Percentiles rank a stretch among this genome's conserved stretches.
phyloP scores from a whole-genome alignment of 1,139 yeast genomes.

The Suzukiozyma palmioleophila region DNA sequence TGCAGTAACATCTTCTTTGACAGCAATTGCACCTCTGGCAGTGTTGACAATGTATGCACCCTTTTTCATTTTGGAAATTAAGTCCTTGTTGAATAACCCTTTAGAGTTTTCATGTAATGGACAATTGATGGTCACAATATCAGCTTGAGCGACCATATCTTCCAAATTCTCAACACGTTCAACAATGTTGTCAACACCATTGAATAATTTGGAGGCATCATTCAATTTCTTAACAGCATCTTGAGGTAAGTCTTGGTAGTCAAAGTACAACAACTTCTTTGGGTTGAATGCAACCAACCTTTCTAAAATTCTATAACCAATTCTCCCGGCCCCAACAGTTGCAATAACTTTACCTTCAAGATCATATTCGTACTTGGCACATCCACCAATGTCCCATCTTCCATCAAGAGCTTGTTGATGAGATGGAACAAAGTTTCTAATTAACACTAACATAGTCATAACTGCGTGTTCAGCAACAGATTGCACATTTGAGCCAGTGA shows the following conservation, averaged over 20 bases:
- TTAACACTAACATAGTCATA: constrained; percentile 67
- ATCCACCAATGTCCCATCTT: constrained; percentile 76
- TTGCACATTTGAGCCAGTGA: constrained; percentile 76
- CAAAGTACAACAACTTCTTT: constrained; percentile 68
- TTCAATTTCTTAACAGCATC: constrained; percentile 52
- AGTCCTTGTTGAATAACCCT: constrained; percentile 64
- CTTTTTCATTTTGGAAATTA: constrained; percentile 67
- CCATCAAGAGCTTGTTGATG: constrained; percentile 62
- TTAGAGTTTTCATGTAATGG: constrained; percentile 70
- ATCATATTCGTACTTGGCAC: constrained; percentile 70
- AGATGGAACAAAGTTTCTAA: constrained; percentile 76
- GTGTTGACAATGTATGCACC: constrained; percentile 80
- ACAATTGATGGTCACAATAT: constrained; percentile 72
- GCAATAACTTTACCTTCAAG: constrained; percentile 73
- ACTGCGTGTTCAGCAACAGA: constrained; percentile 82
- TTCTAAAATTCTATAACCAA: constrained; percentile 73
- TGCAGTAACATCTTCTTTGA: constrained; percentile 69
- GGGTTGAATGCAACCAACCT: constrained; percentile 73
- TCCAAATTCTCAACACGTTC: constrained; percentile 62
- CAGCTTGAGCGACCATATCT: constrained; percentile 65
- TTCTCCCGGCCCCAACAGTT: constrained; percentile 81
- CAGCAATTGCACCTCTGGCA: constrained; percentile 80
- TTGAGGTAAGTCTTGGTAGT: constrained; percentile 65
- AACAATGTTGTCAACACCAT: constrained; percentile 37
- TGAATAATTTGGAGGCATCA: constrained; percentile 34